Evolutionary conservation across 2,329 filamentous ascomycete species (phyloP), one percentile per base, ranked within the genome.

Genomic region (Penicillium sp.): DNA sequence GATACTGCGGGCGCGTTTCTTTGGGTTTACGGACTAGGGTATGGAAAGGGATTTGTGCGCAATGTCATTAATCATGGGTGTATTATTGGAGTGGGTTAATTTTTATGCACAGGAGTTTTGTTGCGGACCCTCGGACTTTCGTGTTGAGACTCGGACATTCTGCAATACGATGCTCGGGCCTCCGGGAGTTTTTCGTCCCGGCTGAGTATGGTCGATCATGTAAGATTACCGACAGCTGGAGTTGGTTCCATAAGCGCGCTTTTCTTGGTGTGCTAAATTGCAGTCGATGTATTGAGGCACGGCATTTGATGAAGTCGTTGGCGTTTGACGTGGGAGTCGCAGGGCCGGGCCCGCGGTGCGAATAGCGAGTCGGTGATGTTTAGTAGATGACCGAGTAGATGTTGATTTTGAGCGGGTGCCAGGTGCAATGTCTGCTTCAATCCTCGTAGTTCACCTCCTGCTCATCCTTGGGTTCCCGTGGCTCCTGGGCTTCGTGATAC

Each of bases 401-500:
- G 4, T 18, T 13, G 16, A 38, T 11, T 20, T 5, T 6, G 9
- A 38, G 16, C n/a, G n/a, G 9, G 7, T 18, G 11, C 16, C 14
- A 20, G 18, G 35, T 5, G 6, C 5, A 4, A 0, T 20, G 6
- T 4, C 16, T 6, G 35, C 35, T 40, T 46, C 44, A 40, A 51
- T 78, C 75, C 55, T 78, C 75, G 64, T 73, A 78, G 35, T 79
- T 74, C 48, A 77, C 74, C 33, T 84, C 81, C 54, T 81, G 77
- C 43, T 82, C 81, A 56, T 90, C 87, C 49, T 82, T 81, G 5
- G 90, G 87, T 69, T 96, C 92, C 63, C 83, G 86, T 8, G 92
- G 92, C 71, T 96, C 92, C 69, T 96, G 92, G 11, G 91, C 89
- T 70, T 96, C 92, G 67, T 95, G 89, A 70, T 84, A 96, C 69